Evolutionary conservation across 179 eudicot genomes (phyloP).

Genomic region (Carnegiea gigantea): DNA sequence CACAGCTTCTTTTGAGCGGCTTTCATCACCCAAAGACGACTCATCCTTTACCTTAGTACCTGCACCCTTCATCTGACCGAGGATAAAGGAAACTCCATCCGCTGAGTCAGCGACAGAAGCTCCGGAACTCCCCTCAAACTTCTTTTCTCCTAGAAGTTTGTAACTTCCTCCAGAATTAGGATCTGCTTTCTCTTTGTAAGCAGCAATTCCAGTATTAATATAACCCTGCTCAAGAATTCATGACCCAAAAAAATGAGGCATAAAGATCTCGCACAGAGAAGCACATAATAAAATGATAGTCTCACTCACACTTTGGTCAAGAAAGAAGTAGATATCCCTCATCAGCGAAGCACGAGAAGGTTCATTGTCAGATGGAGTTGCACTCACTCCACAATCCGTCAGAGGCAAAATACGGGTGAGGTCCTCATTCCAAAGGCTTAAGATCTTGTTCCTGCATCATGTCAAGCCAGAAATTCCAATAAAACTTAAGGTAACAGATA

Average conservation of each 20-base stretch:
- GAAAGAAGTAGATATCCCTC: constrained; percentile 75
- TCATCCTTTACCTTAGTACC: constrained; percentile 39
- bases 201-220: constrained; percentile 89
- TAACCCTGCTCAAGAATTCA: constrained; percentile 58
- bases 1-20: constrained; percentile 26
- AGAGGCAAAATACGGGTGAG: constrained; percentile 81
- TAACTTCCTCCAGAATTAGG: constrained; percentile 45
- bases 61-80: constrained; percentile 52
- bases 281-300: constrained; percentile 10
- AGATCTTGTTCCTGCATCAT: constrained; percentile 77
- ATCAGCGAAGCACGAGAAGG: constrained; percentile 55
- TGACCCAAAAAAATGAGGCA: constrained; percentile 2
- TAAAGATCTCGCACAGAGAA: constrained; percentile 5
- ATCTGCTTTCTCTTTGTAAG: constrained; percentile 58
- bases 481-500: not conserved
- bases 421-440: constrained; percentile 89
- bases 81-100: constrained; percentile 78
- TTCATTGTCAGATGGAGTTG: constrained; percentile 48
- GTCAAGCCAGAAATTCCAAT: constrained; percentile 18
- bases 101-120: constrained; percentile 58
- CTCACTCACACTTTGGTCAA: constrained; percentile 82
- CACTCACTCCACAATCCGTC: constrained; percentile 73
- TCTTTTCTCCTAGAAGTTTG: constrained; percentile 60
- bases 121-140: constrained; percentile 48
- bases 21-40: constrained; percentile 35